phyloP scores from a whole-genome alignment of 176 grass and related monocot species.

The Canna indica region DNA sequence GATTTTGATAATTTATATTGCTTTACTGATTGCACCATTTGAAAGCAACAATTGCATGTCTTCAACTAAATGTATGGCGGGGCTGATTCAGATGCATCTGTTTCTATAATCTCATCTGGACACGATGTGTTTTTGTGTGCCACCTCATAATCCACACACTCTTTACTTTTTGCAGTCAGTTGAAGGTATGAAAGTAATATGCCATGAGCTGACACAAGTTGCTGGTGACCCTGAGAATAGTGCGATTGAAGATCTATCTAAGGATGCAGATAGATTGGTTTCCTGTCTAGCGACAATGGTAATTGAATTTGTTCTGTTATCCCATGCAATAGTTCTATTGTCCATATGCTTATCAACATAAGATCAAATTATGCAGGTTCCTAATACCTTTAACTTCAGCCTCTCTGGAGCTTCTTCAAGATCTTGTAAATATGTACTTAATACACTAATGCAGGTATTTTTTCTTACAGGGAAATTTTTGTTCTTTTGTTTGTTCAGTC shows the following conservation, averaged over 20 bases:
- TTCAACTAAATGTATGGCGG: no score
- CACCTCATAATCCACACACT: neutral
- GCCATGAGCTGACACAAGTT: conserved; percentile 82
- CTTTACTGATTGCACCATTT: neutral
- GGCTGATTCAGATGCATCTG: conserved; percentile 13
- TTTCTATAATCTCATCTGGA: neutral
- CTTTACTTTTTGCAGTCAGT: conserved; percentile 61
- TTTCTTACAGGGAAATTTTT: neutral
- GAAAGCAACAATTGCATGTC: neutral
- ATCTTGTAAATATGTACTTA: conserved; percentile 97
- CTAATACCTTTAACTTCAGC: conserved; percentile 91
- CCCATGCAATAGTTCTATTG: neutral
- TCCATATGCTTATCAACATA: neutral
- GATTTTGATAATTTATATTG: neutral
- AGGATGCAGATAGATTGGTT: conserved; percentile 94
- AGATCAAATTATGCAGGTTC: conserved; percentile 50
- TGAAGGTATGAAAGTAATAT: conserved; percentile 99
- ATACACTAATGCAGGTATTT: conserved; percentile 97
- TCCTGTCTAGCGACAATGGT: conserved; percentile 88
- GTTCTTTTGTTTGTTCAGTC: conserved; percentile 3
- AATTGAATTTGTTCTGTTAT: conserved; percentile 19
- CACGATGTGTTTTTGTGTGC: neutral
- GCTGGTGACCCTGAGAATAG: conserved; percentile 53
- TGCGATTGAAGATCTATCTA: conserved; percentile 69
- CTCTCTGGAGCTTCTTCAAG: conserved; percentile 94